These are phyloP conservation scores for Sergeia podlipaevii DNA, from an alignment of 208 protist species.

Conservation along the genomic window DNA sequence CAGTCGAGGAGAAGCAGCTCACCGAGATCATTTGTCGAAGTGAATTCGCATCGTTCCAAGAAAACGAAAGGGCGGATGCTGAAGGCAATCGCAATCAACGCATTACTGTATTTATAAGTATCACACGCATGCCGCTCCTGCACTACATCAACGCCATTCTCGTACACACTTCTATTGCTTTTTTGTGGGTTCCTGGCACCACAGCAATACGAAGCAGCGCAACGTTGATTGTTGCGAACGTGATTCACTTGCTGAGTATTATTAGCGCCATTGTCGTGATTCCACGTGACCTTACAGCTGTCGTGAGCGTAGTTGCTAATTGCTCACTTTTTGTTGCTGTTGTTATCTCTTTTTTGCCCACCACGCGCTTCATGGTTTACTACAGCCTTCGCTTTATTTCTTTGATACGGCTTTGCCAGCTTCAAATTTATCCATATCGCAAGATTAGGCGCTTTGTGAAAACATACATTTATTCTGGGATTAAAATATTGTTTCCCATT, in stretches of 20 bases:
- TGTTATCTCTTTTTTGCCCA: constrained; percentile 23
- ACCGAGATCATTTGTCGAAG: constrained; percentile 54
- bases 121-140: neutral
- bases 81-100: neutral
- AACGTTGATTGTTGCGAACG: constrained; percentile 20
- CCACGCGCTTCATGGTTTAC: constrained; percentile 8
- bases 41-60: constrained; percentile 55
- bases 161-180: constrained; percentile 54
- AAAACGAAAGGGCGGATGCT: constrained; percentile 32
- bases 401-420: constrained; percentile 54
- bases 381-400: constrained; percentile 63
- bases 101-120: too few species aligned
- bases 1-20: constrained; percentile 6
- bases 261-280: constrained; percentile 30
- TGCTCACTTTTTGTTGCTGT: constrained; percentile 21
- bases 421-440: constrained; percentile 48
- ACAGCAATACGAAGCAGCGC: constrained; percentile 13
- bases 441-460: constrained; percentile 31
- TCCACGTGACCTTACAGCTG: constrained; percentile 45
- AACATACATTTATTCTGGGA: constrained; percentile 32
- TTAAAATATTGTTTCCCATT: constrained; percentile 52
- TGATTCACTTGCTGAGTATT: constrained; percentile 54
- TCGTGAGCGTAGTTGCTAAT: constrained; percentile 36
- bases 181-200: constrained; percentile 50
- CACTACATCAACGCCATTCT: constrained; percentile 39